A percentile compares a stretch with the other conserved stretches of the same genome.
phyloP scores from a whole-genome alignment of 2,329 filamentous ascomycete genomes.

The Trichoderma guizhouense region DNA sequence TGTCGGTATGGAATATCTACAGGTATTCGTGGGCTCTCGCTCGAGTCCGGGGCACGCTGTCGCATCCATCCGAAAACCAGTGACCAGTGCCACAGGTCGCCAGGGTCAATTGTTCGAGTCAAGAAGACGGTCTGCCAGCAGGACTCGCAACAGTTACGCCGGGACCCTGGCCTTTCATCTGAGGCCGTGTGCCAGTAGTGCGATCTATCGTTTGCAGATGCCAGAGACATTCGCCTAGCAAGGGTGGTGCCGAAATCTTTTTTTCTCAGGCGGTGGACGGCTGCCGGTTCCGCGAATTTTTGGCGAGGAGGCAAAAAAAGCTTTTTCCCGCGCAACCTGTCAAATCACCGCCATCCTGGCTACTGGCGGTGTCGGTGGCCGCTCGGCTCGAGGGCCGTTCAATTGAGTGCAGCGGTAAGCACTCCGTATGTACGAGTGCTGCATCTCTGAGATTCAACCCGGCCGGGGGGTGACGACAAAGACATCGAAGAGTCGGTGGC shows the following conservation, averaged over 20 bases:
- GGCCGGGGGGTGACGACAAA: neutral
- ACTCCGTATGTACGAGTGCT: neutral
- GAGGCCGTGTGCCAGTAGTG: neutral
- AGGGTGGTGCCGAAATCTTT: slow-evolving; percentile 20
- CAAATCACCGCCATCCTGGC: slow-evolving; percentile 12
- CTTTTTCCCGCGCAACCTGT: slow-evolving; percentile 12
- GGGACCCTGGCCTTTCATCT: neutral
- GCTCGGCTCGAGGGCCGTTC: neutral
- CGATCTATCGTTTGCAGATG: slow-evolving; percentile 18
- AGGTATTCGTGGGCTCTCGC: neutral
- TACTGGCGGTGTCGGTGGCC: slow-evolving; percentile 16
- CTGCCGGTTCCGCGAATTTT: slow-evolving; percentile 22
- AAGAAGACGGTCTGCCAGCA: slow-evolving; percentile 4
- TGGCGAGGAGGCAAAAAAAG: slow-evolving; percentile 16
- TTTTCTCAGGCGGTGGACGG: slow-evolving; percentile 16
- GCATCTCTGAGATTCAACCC: neutral
- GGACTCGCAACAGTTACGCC: neutral
- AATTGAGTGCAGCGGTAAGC: neutral
- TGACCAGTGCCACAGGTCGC: slow-evolving; percentile 13
- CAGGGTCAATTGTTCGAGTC: slow-evolving; percentile 4
- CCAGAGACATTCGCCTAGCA: slow-evolving; percentile 14
- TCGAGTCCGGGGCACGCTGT: slow-evolving; percentile 12
- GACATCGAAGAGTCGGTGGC: slow-evolving; percentile 16
- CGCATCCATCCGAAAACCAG: slow-evolving; percentile 15
- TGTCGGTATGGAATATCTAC: neutral